phyloP scores from a whole-genome alignment of 345 rosid genomes.

The Sonneratia alba region DNA sequence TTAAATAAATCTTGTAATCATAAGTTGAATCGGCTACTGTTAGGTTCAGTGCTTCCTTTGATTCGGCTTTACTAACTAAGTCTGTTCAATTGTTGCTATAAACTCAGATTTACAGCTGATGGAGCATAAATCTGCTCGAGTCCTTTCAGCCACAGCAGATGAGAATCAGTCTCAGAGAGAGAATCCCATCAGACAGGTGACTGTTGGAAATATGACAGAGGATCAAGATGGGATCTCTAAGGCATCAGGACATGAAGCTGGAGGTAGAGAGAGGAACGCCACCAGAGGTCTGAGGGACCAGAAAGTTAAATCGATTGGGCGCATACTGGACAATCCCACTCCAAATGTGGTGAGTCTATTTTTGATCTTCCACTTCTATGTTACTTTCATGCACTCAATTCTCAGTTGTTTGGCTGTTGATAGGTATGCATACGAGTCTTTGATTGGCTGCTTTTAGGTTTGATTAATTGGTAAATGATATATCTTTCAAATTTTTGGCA shows the following conservation, averaged over 20 bases:
- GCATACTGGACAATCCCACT: constrained; percentile 5
- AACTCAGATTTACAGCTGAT: constrained; percentile 23
- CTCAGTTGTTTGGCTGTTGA: not conserved
- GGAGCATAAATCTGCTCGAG: constrained; percentile 68
- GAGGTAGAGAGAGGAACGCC: not conserved
- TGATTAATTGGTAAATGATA: not conserved
- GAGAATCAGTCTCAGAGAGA: constrained; percentile 31
- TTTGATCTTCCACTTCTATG: not conserved
- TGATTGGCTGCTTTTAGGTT: not conserved
- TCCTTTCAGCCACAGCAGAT: constrained; percentile 50
- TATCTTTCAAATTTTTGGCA: not conserved
- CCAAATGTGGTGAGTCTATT: constrained; percentile 24
- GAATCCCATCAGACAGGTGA: constrained; percentile 48
- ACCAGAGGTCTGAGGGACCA: constrained; percentile 6
- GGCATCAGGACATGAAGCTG: constrained; percentile 8
- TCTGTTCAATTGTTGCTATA: constrained; percentile 7
- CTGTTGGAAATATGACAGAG: constrained; percentile 16
- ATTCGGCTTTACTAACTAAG: not conserved
- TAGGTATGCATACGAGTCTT: not conserved
- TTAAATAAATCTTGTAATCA: not conserved
- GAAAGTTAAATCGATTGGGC: not conserved
- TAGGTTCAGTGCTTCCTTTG: not conserved
- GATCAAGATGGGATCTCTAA: constrained; percentile 1
- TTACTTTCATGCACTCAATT: not conserved
- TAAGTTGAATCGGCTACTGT: not conserved